These are phyloP conservation scores for Colletotrichum aenigma DNA, from an alignment of 2,329 filamentous ascomycete species.

Conservation along the genomic window DNA sequence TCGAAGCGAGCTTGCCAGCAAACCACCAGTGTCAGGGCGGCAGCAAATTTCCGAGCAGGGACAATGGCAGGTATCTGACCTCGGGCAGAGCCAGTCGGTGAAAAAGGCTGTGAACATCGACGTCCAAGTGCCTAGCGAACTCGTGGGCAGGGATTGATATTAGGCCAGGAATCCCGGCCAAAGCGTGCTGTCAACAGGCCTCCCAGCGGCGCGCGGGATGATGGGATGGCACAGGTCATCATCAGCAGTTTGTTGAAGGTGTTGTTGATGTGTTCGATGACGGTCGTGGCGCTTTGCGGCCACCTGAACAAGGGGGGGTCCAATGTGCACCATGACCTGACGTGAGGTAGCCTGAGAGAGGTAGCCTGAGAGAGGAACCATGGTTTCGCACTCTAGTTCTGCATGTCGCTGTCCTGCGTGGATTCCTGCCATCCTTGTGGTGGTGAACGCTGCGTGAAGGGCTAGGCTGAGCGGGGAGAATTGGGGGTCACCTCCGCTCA, in stretches of 20 bases:
- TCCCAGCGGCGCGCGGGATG: neutral
- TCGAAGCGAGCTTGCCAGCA: neutral
- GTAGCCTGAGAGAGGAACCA: neutral
- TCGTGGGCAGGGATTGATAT: conserved; percentile 1
- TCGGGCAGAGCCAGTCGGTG: neutral
- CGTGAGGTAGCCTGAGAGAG: neutral
- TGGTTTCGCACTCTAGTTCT: neutral
- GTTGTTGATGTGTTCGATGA: neutral
- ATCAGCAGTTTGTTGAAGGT: neutral
- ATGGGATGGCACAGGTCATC: neutral
- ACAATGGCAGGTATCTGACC: neutral
- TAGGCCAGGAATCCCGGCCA: neutral
- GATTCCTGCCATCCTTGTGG: neutral
- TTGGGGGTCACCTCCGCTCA: conserved; percentile 10
- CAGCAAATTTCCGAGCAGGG: conserved; percentile 12
- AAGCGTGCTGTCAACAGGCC: neutral
- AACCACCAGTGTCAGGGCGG: neutral
- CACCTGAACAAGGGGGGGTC: neutral
- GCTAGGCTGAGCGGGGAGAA: neutral
- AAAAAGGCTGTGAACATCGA: neutral
- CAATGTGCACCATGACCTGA: neutral
- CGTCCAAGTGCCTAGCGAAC: neutral
- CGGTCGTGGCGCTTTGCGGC: neutral
- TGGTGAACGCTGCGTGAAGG: neutral
- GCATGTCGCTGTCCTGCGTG: neutral